A percentile compares a stretch with the other conserved stretches of the same genome.
Conservation (phyloP, 208 protist species). For the Borovskyia barvae region DNA sequence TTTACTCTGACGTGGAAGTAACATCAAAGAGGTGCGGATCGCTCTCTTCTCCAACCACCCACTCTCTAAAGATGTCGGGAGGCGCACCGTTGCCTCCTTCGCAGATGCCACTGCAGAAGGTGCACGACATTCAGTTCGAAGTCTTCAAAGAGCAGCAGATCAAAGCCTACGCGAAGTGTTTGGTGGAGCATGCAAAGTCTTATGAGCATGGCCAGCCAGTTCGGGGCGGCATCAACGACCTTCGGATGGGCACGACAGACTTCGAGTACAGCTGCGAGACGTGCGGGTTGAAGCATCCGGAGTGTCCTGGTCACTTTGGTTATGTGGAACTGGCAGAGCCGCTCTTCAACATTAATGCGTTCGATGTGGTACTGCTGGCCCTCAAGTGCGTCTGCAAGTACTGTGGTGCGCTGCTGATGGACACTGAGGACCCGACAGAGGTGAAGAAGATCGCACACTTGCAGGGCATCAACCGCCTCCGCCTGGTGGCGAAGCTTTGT, state of each 20-base stretch:
- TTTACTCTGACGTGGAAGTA: too few relatives aligned
- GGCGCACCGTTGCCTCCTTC: slow-evolving; percentile 73
- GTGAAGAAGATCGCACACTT: slow-evolving; percentile 53
- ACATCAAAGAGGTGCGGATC: too few relatives aligned
- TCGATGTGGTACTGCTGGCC: slow-evolving; percentile 93
- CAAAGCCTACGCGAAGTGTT: slow-evolving; percentile 85
- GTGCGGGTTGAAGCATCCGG: slow-evolving; percentile 73
- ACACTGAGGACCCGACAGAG: slow-evolving; percentile 49
- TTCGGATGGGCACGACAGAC: slow-evolving; percentile 87
- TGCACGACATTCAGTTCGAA: slow-evolving; percentile 83
- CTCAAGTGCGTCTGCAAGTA: slow-evolving; percentile 97
- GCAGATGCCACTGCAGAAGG: slow-evolving; percentile 76
- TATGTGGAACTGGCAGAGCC: slow-evolving; percentile 97
- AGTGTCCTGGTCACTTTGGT: slow-evolving; percentile 99
- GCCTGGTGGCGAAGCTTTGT: slow-evolving; percentile 69
- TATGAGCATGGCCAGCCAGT: slow-evolving; percentile 81
- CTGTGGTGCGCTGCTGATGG: slow-evolving; percentile 92
- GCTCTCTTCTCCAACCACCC: too few relatives aligned
- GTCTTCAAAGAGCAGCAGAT: slow-evolving; percentile 88
- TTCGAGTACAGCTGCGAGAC: slow-evolving; percentile 85
- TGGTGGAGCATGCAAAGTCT: slow-evolving; percentile 82
- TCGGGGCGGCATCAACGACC: slow-evolving; percentile 84
- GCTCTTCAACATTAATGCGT: slow-evolving; percentile 97
- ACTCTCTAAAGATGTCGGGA: slow-evolving; percentile 57
- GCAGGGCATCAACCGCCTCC: slow-evolving; percentile 68